These are phyloP conservation scores for Penstemon newberryi DNA, from an alignment of 257 asterid genomes.

Conservation along the genomic window DNA sequence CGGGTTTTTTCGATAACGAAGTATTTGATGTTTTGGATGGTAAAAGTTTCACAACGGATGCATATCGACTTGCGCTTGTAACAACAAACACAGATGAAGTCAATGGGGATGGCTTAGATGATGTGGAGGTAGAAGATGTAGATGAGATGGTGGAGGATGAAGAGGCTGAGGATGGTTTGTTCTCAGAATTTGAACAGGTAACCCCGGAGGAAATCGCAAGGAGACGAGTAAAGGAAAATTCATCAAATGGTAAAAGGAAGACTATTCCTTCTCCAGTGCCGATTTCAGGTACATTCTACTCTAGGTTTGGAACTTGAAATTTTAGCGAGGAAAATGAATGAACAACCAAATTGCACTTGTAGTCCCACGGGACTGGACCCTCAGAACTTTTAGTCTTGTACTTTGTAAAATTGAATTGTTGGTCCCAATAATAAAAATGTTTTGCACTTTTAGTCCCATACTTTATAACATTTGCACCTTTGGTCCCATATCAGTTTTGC, in stretches of 20 bases:
- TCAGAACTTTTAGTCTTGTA: too few relatives aligned
- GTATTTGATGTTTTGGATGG: conserved; percentile 63
- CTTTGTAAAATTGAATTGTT: too few relatives aligned
- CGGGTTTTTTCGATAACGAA: conserved; percentile 63
- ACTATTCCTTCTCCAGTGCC: conserved; percentile 59
- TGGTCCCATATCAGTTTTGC: too few relatives aligned
- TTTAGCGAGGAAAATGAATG: too few relatives aligned
- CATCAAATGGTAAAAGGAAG: conserved; percentile 32
- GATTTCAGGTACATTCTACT: conserved; percentile 54
- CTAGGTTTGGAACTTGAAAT: too few relatives aligned
- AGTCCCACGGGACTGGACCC: too few relatives aligned
- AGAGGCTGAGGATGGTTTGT: conserved; percentile 30
- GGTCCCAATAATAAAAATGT: too few relatives aligned
- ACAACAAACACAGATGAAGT: conserved; percentile 35
- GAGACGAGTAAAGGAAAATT: conserved; percentile 30
- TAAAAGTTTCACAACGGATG: conserved; percentile 28
- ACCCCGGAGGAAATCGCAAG: conserved; percentile 29
- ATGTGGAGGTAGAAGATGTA: conserved; percentile 35
- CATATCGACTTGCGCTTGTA: conserved; percentile 44
- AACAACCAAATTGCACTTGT: too few relatives aligned
- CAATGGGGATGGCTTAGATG: conserved; percentile 32
- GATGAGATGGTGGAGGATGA: conserved; percentile 40
- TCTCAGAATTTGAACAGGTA: conserved; percentile 28
- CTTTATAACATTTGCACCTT: too few relatives aligned
- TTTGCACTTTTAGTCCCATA: too few relatives aligned